phyloP scores from a whole-genome alignment of 257 asterid genomes.

The Asclepias syriaca region DNA sequence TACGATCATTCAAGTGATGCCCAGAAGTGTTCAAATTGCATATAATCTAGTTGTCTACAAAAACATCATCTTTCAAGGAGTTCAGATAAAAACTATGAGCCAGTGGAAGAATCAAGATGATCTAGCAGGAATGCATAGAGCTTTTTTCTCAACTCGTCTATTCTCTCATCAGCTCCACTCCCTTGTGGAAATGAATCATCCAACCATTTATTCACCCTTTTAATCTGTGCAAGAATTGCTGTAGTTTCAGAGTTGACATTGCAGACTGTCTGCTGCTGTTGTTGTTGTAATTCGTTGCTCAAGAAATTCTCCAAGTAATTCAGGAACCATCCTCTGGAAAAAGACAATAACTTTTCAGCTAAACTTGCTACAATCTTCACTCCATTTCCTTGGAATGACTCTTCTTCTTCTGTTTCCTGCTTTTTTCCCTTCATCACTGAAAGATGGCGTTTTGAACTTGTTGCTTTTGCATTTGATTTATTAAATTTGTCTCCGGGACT shows the following conservation, averaged over 20 bases:
- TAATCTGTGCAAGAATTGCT: slow-evolving; percentile 69
- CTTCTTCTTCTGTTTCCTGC: slow-evolving; percentile 19
- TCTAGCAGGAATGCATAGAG: slow-evolving; percentile 61
- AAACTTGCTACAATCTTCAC: slow-evolving; percentile 46
- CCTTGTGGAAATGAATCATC: slow-evolving; percentile 43
- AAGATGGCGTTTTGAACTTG: slow-evolving; percentile 25
- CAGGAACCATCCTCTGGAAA: slow-evolving; percentile 64
- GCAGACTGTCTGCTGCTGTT: slow-evolving; percentile 12
- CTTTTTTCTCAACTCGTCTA: slow-evolving; percentile 55
- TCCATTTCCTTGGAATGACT: slow-evolving; percentile 36
- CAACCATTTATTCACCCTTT: slow-evolving; percentile 71
- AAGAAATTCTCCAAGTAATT: slow-evolving; percentile 60
- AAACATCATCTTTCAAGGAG: neutral
- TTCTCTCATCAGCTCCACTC: slow-evolving; percentile 41
- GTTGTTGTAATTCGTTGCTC: slow-evolving; percentile 36
- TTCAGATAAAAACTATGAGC: slow-evolving; percentile 5
- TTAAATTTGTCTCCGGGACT: slow-evolving; percentile 18
- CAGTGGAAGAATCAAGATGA: slow-evolving; percentile 54
- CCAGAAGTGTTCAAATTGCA: neutral
- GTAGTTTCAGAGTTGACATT: slow-evolving; percentile 39
- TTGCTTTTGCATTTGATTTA: slow-evolving; percentile 21
- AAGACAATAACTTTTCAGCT: slow-evolving; percentile 48
- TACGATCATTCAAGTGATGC: neutral
- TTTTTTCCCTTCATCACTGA: slow-evolving; percentile 27
- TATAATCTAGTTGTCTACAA: neutral